These are phyloP conservation scores for Filosporella fistucella DNA, from an alignment of 495 filamentous ascomycete species.

Conservation along the genomic window DNA sequence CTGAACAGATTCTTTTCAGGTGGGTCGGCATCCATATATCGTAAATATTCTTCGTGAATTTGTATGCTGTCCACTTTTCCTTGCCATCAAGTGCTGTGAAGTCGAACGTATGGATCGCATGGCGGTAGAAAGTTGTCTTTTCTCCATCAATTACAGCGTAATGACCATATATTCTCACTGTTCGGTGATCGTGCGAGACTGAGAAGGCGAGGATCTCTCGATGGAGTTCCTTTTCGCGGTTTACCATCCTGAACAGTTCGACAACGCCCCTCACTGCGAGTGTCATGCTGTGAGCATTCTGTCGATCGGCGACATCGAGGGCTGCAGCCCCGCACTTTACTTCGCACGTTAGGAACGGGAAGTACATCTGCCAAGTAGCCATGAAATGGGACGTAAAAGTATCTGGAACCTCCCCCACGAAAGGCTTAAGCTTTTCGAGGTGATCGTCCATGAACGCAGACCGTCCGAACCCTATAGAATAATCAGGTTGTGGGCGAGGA, in stretches of 20 bases:
- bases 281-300: slow-evolving; percentile 36
- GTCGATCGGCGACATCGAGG: slow-evolving; percentile 33
- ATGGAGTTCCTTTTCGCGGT: slow-evolving; percentile 32
- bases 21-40: neutral
- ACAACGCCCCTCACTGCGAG: slow-evolving; percentile 32
- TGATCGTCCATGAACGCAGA: slow-evolving; percentile 36
- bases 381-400: slow-evolving; percentile 30
- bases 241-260: slow-evolving; percentile 27
- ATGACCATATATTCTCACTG: slow-evolving; percentile 34
- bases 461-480: slow-evolving; percentile 36
- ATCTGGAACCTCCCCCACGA: slow-evolving; percentile 26
- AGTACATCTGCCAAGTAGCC: slow-evolving; percentile 35
- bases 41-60: slow-evolving; percentile 1
- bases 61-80: neutral
- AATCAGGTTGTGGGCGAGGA: slow-evolving; percentile 36
- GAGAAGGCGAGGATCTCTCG: slow-evolving; percentile 28
- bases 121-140: slow-evolving; percentile 29
- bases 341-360: slow-evolving; percentile 36
- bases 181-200: slow-evolving; percentile 31
- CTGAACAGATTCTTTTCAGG: slow-evolving; percentile 2
- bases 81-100: slow-evolving; percentile 9
- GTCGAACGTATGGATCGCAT: slow-evolving; percentile 20
- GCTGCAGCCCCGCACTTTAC: slow-evolving; percentile 31
- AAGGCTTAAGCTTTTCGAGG: slow-evolving; percentile 33
- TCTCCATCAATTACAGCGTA: slow-evolving; percentile 30